These are phyloP conservation scores for Globisporangium spiculum DNA, from an alignment of 352 stramenopile species.

Conservation along the genomic window DNA sequence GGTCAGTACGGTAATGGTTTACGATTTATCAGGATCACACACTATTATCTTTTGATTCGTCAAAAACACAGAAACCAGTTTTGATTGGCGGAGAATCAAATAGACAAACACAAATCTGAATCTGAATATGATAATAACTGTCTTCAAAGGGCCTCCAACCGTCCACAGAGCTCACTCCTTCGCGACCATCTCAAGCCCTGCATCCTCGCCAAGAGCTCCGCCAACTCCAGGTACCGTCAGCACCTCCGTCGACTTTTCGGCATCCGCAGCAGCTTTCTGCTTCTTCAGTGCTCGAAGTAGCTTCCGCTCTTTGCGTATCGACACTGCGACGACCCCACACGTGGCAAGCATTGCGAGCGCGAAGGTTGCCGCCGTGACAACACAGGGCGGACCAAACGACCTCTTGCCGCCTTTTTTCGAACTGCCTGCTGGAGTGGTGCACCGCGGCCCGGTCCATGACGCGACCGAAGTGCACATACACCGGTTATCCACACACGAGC, in stretches of 20 bases:
- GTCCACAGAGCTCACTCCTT: too few relatives aligned
- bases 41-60: too few relatives aligned
- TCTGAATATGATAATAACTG: too few relatives aligned
- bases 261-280: neutral
- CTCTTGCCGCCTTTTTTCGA: neutral
- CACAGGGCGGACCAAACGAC: slow-evolving; percentile 7
- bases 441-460: too few relatives aligned
- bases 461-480: too few relatives aligned
- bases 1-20: too few relatives aligned
- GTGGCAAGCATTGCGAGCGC: neutral
- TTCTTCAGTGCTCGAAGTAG: neutral
- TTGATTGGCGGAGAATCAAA: too few relatives aligned
- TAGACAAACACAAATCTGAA: too few relatives aligned
- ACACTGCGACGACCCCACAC: neutral
- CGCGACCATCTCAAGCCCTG: neutral
- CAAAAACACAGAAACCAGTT: too few relatives aligned
- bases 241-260: neutral
- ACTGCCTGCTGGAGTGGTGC: neutral
- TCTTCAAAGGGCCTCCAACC: too few relatives aligned
- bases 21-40: too few relatives aligned
- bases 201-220: neutral
- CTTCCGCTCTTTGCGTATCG: slow-evolving; percentile 1
- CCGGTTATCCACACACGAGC: too few relatives aligned
- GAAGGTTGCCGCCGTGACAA: neutral
- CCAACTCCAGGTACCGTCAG: neutral